Base-by-base conservation (phyloP, 1,139 yeast species). In the Nakaseomyces nivariensis region DNA sequence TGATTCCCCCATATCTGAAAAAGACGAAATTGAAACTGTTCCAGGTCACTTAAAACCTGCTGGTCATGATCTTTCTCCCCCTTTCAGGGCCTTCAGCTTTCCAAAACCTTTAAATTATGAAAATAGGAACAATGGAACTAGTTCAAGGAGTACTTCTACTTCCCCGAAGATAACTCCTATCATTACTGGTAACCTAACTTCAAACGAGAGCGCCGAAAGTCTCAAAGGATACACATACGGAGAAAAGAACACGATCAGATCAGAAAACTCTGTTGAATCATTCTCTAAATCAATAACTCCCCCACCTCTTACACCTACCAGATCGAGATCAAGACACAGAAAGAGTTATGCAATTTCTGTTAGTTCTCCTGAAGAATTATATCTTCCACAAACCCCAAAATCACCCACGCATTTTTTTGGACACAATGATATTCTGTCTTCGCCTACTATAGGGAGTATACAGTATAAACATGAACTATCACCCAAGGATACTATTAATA, bases 401-500 rank as follows among this genome's bases (percentile, higher is more conserved):
- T 24, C 8, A 43, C 52, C 5, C 25, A 42, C 4, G 27, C 50
- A 17, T 43, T 46, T 42, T 32, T 32, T 7, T 11, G 24, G 11
- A 32, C 32, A 10, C 27, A 24, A 4, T 13, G 33, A 48, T 27
- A 13, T 27, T 4, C 25, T 41, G 4, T 5, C 44, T 4, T 41
- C 44, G 4, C 44, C 44, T 27, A 27, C 36, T 6, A 24, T 29
- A 1, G 44, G 34, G 4, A 5, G 9, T 11, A 46, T 41, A 9
- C n/a, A 43, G 22, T 56, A 51, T 45, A 46, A 48, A 10, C 54
- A 53, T 37, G 43, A 51, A 13, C 45, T 37, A 24, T 52, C 58
- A 2, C 57, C 63, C 8, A 51, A 52, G 8, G 48, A 49, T 22
- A 58, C 61, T 5, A 59, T 60, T 3, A 43, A 49, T 27, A 52